These are phyloP conservation scores for Simplicillium aogashimaense DNA, from an alignment of 2,329 filamentous ascomycete genomes.

Conservation along the genomic window DNA sequence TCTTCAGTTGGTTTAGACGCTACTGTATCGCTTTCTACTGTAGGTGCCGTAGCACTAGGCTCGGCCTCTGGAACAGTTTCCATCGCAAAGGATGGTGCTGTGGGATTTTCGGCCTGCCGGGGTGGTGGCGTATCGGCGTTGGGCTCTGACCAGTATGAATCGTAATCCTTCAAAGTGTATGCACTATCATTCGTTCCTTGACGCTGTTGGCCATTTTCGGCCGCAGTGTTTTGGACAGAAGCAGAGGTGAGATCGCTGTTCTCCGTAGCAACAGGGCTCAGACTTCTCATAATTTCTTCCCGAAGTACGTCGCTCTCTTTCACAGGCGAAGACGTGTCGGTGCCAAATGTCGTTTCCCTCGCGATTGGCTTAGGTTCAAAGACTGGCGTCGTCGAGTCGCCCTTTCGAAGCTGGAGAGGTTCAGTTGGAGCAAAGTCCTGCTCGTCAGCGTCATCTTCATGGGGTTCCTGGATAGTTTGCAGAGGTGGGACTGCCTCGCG, in stretches of 20 bases:
- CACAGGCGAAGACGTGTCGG: slow-evolving; percentile 40
- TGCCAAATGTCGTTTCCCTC: slow-evolving; percentile 30
- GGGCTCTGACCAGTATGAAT: slow-evolving; percentile 50
- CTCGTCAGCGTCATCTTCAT: background rate
- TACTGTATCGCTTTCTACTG: background rate
- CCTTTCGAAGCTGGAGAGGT: slow-evolving; percentile 32
- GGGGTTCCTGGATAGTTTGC: background rate
- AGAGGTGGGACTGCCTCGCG: background rate
- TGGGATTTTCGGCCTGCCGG: background rate
- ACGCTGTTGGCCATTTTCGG: slow-evolving; percentile 1
- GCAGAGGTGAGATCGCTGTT: background rate
- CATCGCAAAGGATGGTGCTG: background rate
- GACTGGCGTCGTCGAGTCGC: slow-evolving; percentile 21
- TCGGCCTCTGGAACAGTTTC: background rate
- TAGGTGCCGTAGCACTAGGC: background rate
- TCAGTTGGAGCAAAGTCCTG: slow-evolving; percentile 29
- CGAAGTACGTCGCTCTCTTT: slow-evolving; percentile 63
- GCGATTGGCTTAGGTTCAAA: slow-evolving; percentile 23
- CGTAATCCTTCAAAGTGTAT: slow-evolving; percentile 56
- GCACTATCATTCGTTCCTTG: slow-evolving; percentile 40
- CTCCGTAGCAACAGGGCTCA: slow-evolving; percentile 35
- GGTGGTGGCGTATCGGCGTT: background rate
- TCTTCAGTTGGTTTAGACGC: background rate
- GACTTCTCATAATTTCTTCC: slow-evolving; percentile 64
- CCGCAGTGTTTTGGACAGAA: background rate